phyloP scores from a whole-genome alignment of 106 monocot species.

The Acanthochlamys bracteata region DNA sequence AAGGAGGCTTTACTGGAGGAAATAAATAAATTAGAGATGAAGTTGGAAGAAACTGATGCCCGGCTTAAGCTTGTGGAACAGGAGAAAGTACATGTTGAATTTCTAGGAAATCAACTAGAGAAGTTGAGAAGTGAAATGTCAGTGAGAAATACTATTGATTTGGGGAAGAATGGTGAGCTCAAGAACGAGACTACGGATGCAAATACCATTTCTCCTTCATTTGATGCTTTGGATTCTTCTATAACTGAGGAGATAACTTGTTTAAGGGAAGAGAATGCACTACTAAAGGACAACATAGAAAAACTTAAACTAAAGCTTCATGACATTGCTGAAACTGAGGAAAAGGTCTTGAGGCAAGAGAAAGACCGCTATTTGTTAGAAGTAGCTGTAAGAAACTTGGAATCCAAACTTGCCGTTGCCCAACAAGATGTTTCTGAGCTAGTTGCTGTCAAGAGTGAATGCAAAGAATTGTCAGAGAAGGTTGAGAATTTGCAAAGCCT shows the following conservation, averaged over 20 bases:
- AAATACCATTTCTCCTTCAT: constrained; percentile 19
- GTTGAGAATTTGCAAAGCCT: constrained; percentile 45
- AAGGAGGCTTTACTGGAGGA: constrained; percentile 63
- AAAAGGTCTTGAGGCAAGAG: constrained; percentile 31
- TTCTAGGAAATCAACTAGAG: constrained; percentile 36
- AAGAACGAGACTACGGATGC: constrained; percentile 3
- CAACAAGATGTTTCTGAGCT: constrained; percentile 39
- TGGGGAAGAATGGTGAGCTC: constrained; percentile 1
- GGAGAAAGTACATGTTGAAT: constrained; percentile 40
- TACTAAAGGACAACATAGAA: constrained; percentile 42
- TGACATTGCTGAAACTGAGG: constrained; percentile 37
- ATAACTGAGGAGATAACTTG: constrained; percentile 34
- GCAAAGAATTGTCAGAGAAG: constrained; percentile 34
- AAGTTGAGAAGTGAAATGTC: constrained; percentile 30
- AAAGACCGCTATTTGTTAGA: constrained; percentile 43
- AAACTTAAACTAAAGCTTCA: constrained; percentile 41
- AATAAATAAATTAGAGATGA: constrained; percentile 54
- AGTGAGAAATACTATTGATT: constrained; percentile 20
- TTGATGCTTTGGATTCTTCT: constrained; percentile 13
- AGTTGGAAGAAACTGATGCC: constrained; percentile 47
- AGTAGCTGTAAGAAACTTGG: constrained; percentile 29
- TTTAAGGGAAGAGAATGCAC: constrained; percentile 44
- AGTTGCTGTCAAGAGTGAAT: constrained; percentile 33
- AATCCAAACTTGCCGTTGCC: constrained; percentile 29
- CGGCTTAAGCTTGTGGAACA: constrained; percentile 34